These are phyloP conservation scores for Plectosphaerella sp. DNA, from an alignment of 2,329 filamentous ascomycete genomes.

Conservation along the genomic window DNA sequence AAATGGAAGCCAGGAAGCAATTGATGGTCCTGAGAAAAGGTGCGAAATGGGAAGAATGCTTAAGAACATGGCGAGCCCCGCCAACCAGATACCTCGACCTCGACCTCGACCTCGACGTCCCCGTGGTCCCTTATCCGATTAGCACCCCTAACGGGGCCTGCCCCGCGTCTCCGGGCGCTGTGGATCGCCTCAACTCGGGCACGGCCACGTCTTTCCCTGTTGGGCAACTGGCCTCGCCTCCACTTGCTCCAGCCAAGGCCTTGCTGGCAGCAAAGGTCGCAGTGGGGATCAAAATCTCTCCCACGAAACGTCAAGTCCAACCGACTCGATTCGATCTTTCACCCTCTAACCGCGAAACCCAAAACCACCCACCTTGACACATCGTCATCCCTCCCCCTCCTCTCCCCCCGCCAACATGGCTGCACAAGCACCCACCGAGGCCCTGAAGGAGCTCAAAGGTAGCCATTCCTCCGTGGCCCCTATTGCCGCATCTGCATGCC, in stretches of 20 bases:
- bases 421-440: constrained; percentile 36
- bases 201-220: not conserved
- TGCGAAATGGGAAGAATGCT: no score
- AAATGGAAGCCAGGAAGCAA: no score
- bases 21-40: no score
- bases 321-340: constrained; percentile 6
- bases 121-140: no score
- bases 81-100: no score
- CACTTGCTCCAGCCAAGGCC: not conserved
- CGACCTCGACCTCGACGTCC: no score
- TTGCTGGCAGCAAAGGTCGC: not conserved
- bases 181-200: not conserved
- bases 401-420: constrained; percentile 28
- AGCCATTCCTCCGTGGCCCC: no score
- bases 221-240: not conserved
- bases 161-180: not conserved
- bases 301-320: constrained; percentile 9
- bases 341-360: not conserved
- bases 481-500: constrained; percentile 5
- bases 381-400: not conserved
- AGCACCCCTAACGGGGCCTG: not conserved
- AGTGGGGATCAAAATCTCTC: constrained; percentile 11
- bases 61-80: no score
- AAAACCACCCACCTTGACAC: not conserved
- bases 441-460: constrained; percentile 40